Conservation (phyloP, 345 rosid genomes). For the Anastatica hierochuntica region DNA sequence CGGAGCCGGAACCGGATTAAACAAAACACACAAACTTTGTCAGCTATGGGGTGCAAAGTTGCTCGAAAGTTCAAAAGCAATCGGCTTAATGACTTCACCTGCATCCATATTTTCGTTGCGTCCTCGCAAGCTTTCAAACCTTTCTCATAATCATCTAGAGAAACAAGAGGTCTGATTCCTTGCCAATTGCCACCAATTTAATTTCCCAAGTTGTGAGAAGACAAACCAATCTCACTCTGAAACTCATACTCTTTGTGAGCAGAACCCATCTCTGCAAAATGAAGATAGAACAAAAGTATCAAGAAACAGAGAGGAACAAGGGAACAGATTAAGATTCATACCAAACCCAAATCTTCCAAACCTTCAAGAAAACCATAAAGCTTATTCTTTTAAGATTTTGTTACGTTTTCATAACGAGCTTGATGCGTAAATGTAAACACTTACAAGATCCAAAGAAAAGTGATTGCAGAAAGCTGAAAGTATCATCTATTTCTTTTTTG, state of each 20-base stretch:
- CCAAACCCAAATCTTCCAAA: too few species aligned
- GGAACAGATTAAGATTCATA: too few species aligned
- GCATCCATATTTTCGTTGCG: slow-evolving; percentile 85
- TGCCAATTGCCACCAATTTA: slow-evolving; percentile 71
- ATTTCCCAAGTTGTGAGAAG: slow-evolving; percentile 53
- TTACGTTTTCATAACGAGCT: not conserved
- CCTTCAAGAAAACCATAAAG: not conserved
- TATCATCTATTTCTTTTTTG: slow-evolving; percentile 35
- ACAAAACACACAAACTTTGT: not conserved
- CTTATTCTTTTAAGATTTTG: not conserved
- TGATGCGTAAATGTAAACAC: slow-evolving; percentile 2
- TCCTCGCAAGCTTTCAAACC: slow-evolving; percentile 80
- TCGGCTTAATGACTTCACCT: slow-evolving; percentile 34
- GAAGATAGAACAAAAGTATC: too few species aligned
- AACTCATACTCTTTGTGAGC: slow-evolving; percentile 50
- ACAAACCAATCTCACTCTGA: slow-evolving; percentile 71
- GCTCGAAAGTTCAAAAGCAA: too few species aligned
- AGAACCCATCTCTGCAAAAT: slow-evolving; percentile 55
- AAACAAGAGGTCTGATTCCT: slow-evolving; percentile 56
- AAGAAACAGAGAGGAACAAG: too few species aligned
- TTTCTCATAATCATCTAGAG: slow-evolving; percentile 67
- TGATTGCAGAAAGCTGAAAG: slow-evolving; percentile 48
- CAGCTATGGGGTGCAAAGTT: too few species aligned
- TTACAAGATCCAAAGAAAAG: too few species aligned
- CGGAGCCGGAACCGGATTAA: slow-evolving; percentile 88